phyloP scores from a whole-genome alignment of 805 yeast species.

The Candida montana region DNA sequence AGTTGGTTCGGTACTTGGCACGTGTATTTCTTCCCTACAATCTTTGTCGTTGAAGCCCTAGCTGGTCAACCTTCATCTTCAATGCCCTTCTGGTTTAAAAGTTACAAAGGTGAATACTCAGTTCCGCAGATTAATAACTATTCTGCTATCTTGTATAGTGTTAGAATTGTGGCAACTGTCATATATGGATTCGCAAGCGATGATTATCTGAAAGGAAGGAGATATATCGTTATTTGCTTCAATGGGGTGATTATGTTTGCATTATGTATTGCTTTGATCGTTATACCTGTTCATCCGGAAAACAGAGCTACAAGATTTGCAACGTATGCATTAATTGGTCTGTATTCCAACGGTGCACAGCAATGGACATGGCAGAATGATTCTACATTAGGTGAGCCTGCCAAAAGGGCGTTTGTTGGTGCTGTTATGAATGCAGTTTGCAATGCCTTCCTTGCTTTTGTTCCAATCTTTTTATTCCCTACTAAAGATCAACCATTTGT shows the following conservation, averaged over 20 bases:
- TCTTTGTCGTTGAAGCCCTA: conserved; percentile 3
- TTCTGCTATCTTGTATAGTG: conserved; percentile 4
- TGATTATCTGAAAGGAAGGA: conserved; percentile 10
- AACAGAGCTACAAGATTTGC: conserved; percentile 10
- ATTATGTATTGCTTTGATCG: conserved; percentile 2
- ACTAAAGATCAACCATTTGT: conserved; percentile 9
- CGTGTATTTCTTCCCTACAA: conserved; percentile 5
- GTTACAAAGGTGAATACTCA: conserved; percentile 2
- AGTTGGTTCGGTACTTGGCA: conserved; percentile 8
- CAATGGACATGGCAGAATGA: conserved; percentile 14
- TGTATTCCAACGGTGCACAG: conserved; percentile 7
- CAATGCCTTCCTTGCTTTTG: conserved; percentile 8
- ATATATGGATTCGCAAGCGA: conserved; percentile 11
- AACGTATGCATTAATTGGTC: conserved; percentile 9
- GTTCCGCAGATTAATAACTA: conserved; percentile 10
- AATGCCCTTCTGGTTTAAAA: conserved; percentile 9
- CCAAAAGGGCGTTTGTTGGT: conserved; percentile 12
- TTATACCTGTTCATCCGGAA: conserved; percentile 9
- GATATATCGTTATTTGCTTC: conserved; percentile 5
- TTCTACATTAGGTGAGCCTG: conserved; percentile 9
- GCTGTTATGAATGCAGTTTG: conserved; percentile 12
- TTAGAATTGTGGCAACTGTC: conserved; percentile 5
- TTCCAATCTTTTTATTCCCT: conserved; percentile 6
- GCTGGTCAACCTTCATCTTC: conserved; percentile 5
- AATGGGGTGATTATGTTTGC: conserved; percentile 4